Conservation (phyloP, 2,329 filamentous ascomycete genomes). For the Pyrenophora tritici-repentis region DNA sequence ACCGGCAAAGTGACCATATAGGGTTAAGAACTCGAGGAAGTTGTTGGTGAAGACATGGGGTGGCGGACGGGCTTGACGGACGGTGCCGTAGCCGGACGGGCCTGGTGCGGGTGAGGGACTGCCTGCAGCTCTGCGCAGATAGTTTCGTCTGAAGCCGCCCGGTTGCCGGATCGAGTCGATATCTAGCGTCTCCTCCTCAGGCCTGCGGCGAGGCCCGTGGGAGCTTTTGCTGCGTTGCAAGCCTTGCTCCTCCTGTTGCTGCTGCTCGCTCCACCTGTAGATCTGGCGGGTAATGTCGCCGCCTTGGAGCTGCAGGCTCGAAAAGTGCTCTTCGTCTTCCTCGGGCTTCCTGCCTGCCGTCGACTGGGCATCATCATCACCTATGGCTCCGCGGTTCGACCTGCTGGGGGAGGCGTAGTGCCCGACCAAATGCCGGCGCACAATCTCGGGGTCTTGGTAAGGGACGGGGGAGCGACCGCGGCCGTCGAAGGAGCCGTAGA, state of each 20-base stretch:
- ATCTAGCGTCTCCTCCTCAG: slow-evolving; percentile 79
- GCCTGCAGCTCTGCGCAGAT: slow-evolving; percentile 74
- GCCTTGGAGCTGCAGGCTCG: slow-evolving; percentile 87
- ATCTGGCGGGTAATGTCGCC: slow-evolving; percentile 94
- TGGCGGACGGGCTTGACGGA: slow-evolving; percentile 28
- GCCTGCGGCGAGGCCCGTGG: slow-evolving; percentile 73
- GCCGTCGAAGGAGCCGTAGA: slow-evolving; percentile 85
- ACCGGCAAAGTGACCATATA: slow-evolving; percentile 97
- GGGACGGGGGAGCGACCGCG: slow-evolving; percentile 62
- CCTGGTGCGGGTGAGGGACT: slow-evolving; percentile 61
- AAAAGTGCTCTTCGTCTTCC: slow-evolving; percentile 74
- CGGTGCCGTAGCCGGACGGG: slow-evolving; percentile 51
- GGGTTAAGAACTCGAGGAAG: slow-evolving; percentile 91
- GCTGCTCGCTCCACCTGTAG: slow-evolving; percentile 94
- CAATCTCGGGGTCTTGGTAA: slow-evolving; percentile 87
- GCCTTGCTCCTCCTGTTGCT: slow-evolving; percentile 67
- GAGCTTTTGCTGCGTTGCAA: slow-evolving; percentile 88
- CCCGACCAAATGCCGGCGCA: slow-evolving; percentile 82
- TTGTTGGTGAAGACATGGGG: slow-evolving; percentile 72
- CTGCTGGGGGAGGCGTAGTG: slow-evolving; percentile 46
- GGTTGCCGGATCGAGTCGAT: slow-evolving; percentile 91
- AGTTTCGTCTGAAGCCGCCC: slow-evolving; percentile 91
- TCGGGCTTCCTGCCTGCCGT: slow-evolving; percentile 51
- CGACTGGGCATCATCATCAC: slow-evolving; percentile 34
- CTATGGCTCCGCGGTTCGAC: slow-evolving; percentile 32